Evolutionary conservation across 2,329 filamentous ascomycete genomes (phyloP).

Genomic region (Pseudogymnoascus pannorum): DNA sequence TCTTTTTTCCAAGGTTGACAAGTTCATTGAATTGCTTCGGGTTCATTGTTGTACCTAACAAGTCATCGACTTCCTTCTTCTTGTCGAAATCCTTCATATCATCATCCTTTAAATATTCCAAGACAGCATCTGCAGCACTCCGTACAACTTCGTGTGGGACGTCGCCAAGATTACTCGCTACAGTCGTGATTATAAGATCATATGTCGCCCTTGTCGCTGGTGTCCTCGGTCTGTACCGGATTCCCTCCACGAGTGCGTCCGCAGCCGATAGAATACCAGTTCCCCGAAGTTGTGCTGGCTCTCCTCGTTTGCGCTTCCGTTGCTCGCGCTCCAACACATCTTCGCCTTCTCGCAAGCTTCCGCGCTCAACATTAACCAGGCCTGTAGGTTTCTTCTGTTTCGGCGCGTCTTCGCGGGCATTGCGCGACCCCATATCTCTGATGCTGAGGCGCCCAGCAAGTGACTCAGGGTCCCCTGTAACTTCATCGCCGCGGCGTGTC

Average conservation of each 20-base stretch:
- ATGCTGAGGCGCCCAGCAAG: constrained; percentile 90
- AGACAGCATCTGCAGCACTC: constrained; percentile 84
- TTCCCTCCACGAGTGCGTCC: constrained; percentile 82
- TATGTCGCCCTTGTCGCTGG: constrained; percentile 87
- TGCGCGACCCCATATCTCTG: constrained; percentile 84
- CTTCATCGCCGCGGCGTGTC: constrained; percentile 85
- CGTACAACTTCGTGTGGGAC: constrained; percentile 86
- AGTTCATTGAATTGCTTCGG: constrained; percentile 95
- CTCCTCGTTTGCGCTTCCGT: constrained; percentile 73
- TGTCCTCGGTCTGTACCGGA: constrained; percentile 86
- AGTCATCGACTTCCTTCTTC: constrained; percentile 94
- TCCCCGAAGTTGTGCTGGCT: constrained; percentile 61
- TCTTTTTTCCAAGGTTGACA: constrained; percentile 95
- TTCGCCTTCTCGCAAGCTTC: constrained; percentile 68
- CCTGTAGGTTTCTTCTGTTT: constrained; percentile 64
- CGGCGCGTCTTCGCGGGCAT: constrained; percentile 70
- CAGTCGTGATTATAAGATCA: constrained; percentile 86
- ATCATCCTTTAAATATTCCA: constrained; percentile 92
- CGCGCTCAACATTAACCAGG: constrained; percentile 64
- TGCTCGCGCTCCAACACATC: constrained; percentile 80
- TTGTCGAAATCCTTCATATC: constrained; percentile 96
- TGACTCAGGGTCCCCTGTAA: constrained; percentile 94
- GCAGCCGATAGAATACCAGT: constrained; percentile 75
- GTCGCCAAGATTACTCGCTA: constrained; percentile 82
- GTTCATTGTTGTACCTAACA: constrained; percentile 73